Evolutionary conservation across 2,329 filamentous ascomycete genomes (phyloP).

Genomic region (Aspergillus sergii): DNA sequence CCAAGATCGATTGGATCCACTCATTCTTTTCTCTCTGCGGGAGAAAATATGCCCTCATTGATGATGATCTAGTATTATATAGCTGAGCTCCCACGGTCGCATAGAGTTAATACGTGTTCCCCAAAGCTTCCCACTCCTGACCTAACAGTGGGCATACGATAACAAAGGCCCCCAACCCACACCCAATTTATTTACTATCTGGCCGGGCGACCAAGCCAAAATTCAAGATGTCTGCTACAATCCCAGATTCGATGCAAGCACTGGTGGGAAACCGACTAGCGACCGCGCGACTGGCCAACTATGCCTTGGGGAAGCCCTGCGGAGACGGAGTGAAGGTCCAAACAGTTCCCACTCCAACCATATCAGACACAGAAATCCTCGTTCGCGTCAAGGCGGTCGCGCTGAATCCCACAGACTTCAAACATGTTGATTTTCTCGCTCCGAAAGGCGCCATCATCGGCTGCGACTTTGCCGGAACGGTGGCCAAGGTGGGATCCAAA

Average conservation of each 20-base stretch:
- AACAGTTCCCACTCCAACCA: neutral
- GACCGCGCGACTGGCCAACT: neutral
- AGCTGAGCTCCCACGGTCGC: neutral
- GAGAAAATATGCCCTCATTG: neutral
- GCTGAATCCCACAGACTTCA: conserved; percentile 60
- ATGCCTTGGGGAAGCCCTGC: neutral
- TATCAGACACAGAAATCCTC: neutral
- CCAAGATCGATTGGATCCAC: neutral
- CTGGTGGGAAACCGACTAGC: neutral
- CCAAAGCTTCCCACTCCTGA: neutral
- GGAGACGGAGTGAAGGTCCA: neutral
- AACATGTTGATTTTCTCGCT: conserved; percentile 42
- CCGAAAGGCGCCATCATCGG: conserved; percentile 46
- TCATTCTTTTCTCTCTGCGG: neutral
- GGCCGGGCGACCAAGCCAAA: neutral
- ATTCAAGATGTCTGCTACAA: neutral
- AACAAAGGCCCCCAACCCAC: neutral
- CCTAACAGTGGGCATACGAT: neutral
- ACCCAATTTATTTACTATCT: neutral
- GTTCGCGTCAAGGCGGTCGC: conserved; percentile 47
- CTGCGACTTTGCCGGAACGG: conserved; percentile 55
- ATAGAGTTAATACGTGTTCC: neutral
- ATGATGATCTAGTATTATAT: neutral
- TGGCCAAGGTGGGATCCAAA: conserved; percentile 26
- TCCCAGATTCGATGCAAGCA: neutral